Conservation (phyloP, 768 basidiomycete species). For the Suillus variegatus region DNA sequence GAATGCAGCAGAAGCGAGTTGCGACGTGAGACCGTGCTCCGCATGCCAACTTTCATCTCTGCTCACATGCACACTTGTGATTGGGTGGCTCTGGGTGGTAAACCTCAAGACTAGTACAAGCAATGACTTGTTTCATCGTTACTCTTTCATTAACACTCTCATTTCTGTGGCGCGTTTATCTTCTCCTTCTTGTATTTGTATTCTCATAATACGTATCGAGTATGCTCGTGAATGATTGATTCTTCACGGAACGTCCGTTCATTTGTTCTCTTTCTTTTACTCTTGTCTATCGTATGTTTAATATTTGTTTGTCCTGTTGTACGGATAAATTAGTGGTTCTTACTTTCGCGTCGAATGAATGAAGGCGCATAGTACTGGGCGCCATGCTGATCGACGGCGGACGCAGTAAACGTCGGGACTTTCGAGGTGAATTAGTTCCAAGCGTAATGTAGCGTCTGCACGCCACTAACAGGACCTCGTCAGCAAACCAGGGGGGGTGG, state of each 20-base stretch:
- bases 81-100: slow-evolving; percentile 21
- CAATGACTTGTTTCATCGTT: not conserved
- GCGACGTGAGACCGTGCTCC: slow-evolving; percentile 26
- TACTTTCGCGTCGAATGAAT: not conserved
- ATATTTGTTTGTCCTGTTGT: not conserved
- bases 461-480: too few species aligned
- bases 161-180: not conserved
- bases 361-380: not conserved
- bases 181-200: not conserved
- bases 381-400: too few species aligned
- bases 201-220: not conserved
- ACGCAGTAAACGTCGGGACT: too few species aligned
- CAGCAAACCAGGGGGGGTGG: too few species aligned
- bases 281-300: not conserved
- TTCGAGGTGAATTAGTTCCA: too few species aligned
- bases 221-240: not conserved
- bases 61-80: slow-evolving; percentile 22
- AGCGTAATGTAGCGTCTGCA: too few species aligned
- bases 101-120: too few species aligned
- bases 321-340: not conserved
- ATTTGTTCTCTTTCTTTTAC: not conserved
- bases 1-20: slow-evolving; percentile 21
- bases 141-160: not conserved
- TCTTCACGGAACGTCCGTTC: not conserved
- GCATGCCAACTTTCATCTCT: slow-evolving; percentile 24